Evolutionary conservation across 2,329 filamentous ascomycete genomes (phyloP).

Genomic region (Plenodomus lindquistii): DNA sequence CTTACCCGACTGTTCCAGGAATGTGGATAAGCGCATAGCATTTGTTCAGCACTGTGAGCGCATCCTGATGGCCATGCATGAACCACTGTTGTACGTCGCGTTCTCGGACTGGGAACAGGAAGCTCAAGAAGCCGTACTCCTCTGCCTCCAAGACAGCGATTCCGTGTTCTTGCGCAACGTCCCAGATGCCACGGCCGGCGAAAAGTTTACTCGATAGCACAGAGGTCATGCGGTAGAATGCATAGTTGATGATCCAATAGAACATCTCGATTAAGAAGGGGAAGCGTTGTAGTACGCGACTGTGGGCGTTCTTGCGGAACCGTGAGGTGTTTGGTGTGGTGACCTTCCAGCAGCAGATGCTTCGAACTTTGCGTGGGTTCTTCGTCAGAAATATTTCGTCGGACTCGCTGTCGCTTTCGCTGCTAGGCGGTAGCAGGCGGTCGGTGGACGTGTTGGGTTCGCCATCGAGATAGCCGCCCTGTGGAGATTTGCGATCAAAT

Average conservation of each 20-base stretch:
- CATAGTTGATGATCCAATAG: conserved; percentile 70
- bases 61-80: conserved; percentile 56
- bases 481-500: conserved; percentile 33
- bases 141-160: conserved; percentile 61
- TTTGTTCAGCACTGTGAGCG: conserved; percentile 61
- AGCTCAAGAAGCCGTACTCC: conserved; percentile 54
- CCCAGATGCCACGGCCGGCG: conserved; percentile 58
- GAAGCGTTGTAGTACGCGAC: conserved; percentile 66
- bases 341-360: conserved; percentile 56
- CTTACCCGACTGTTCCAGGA: conserved; percentile 62
- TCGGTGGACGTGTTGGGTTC: conserved; percentile 45
- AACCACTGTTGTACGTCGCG: conserved; percentile 61
- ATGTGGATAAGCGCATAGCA: conserved; percentile 65
- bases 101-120: conserved; percentile 59
- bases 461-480: conserved; percentile 40
- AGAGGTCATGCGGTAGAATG: conserved; percentile 65
- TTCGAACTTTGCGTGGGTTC: conserved; percentile 54
- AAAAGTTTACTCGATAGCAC: conserved; percentile 57
- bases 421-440: conserved; percentile 41
- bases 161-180: conserved; percentile 60
- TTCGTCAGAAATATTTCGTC: conserved; percentile 43
- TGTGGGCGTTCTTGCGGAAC: conserved; percentile 65
- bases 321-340: conserved; percentile 63
- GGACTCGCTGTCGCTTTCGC: conserved; percentile 43
- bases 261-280: conserved; percentile 75